phyloP scores from a whole-genome alignment of 495 filamentous ascomycete species.

The Aspergillus sparsus region DNA sequence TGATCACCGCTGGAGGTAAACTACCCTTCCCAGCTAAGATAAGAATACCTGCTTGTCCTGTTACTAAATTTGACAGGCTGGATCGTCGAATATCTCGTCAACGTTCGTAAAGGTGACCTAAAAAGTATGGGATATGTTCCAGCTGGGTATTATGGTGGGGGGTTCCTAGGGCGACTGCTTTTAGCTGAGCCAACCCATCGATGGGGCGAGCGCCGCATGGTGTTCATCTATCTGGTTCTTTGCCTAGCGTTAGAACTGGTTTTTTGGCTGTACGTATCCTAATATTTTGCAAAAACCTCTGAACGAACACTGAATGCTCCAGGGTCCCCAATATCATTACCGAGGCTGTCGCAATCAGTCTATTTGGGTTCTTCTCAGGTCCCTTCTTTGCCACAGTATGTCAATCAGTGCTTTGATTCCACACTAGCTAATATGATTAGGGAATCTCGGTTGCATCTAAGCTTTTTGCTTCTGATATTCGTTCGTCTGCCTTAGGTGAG shows the following conservation, averaged over 20 bases:
- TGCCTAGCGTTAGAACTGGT: conserved; percentile 35
- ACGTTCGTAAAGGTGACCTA: conserved; percentile 34
- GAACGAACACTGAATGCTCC: background rate
- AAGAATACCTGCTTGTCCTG: background rate
- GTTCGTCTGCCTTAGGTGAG: conserved; percentile 32
- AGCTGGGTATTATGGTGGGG: conserved; percentile 34
- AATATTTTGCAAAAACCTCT: background rate
- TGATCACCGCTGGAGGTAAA: conserved; percentile 34
- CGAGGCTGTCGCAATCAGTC: conserved; percentile 35
- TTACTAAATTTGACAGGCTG: conserved; percentile 22
- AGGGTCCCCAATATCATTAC: conserved; percentile 39
- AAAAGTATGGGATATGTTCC: conserved; percentile 36
- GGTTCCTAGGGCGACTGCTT: conserved; percentile 30
- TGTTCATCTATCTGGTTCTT: conserved; percentile 33
- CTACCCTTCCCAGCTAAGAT: background rate
- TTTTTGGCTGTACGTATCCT: conserved; percentile 34
- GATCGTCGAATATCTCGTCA: conserved; percentile 38
- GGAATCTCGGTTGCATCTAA: conserved; percentile 36
- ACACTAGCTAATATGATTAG: conserved; percentile 12
- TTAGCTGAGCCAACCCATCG: conserved; percentile 34
- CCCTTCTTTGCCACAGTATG: conserved; percentile 39
- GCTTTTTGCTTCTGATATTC: conserved; percentile 30
- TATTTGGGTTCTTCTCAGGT: conserved; percentile 34
- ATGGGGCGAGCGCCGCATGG: conserved; percentile 34
- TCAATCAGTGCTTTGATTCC: background rate